Evolutionary conservation across 2,329 filamentous ascomycete species (phyloP).

Genomic region (Fusarium longipes): DNA sequence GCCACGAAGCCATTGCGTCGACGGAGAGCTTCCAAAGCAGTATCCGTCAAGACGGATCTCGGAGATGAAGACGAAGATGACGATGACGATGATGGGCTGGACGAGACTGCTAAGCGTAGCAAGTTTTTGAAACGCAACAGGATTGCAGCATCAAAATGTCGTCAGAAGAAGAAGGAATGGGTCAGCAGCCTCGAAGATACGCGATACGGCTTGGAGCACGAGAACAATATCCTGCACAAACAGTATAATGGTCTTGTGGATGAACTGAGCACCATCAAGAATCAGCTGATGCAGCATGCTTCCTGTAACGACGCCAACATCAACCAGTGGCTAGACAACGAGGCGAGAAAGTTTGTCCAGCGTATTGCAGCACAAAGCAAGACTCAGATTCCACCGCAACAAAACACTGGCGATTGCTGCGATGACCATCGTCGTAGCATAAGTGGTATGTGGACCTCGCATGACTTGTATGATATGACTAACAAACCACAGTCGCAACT

Average conservation of each 20-base stretch:
- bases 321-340: slow-evolving; percentile 63
- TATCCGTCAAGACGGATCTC: slow-evolving; percentile 21
- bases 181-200: slow-evolving; percentile 61
- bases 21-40: background rate
- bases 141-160: slow-evolving; percentile 78
- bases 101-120: slow-evolving; percentile 58
- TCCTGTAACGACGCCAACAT: slow-evolving; percentile 65
- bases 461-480: background rate
- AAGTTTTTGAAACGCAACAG: slow-evolving; percentile 77
- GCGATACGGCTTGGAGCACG: slow-evolving; percentile 57
- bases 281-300: slow-evolving; percentile 63
- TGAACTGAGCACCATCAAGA: slow-evolving; percentile 62
- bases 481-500: background rate
- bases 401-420: background rate
- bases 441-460: slow-evolving; percentile 7
- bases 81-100: slow-evolving; percentile 11
- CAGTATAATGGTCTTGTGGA: slow-evolving; percentile 57
- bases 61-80: slow-evolving; percentile 20
- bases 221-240: slow-evolving; percentile 56
- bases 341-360: slow-evolving; percentile 62
- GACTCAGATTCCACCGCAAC: background rate
- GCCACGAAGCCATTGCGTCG: background rate
- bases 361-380: slow-evolving; percentile 24
- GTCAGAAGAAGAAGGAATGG: slow-evolving; percentile 72
- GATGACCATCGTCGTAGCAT: slow-evolving; percentile 13